A percentile compares a stretch with the other conserved stretches of the same genome.
phyloP scores from a whole-genome alignment of 2,329 filamentous ascomycete species.

The Cercospora nicotianae region DNA sequence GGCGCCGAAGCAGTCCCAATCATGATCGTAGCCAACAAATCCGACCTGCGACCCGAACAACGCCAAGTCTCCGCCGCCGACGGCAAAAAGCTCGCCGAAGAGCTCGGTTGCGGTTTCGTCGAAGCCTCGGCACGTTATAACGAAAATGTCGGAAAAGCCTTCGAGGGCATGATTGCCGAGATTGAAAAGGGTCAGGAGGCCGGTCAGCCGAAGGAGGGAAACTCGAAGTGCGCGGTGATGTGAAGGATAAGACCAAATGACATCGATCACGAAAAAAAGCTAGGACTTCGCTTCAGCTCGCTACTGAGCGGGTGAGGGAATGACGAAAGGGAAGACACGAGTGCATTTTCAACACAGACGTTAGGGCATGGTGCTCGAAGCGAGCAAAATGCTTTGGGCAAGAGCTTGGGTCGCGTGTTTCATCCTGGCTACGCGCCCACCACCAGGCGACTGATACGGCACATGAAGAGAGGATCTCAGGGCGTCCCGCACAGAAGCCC shows the following conservation, averaged over 20 bases:
- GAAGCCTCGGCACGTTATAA: conserved; percentile 94
- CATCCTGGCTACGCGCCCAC: too few relatives aligned
- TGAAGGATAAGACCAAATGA: conserved; percentile 42
- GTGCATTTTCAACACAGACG: neutral
- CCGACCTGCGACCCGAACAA: conserved; percentile 87
- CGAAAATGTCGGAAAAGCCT: conserved; percentile 88
- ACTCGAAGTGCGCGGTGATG: conserved; percentile 84
- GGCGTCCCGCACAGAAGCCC: neutral
- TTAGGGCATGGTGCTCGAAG: neutral
- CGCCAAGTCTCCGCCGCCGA: conserved; percentile 86
- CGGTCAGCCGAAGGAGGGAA: conserved; percentile 76
- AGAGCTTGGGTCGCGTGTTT: too few relatives aligned
- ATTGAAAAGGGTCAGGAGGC: conserved; percentile 88
- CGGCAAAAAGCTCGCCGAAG: conserved; percentile 78
- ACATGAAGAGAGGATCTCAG: neutral
- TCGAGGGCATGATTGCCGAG: conserved; percentile 90
- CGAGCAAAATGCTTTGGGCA: neutral
- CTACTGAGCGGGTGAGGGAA: neutral
- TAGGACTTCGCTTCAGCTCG: neutral
- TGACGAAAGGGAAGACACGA: neutral
- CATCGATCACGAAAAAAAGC: neutral
- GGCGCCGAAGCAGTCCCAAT: conserved; percentile 90
- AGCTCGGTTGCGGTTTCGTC: conserved; percentile 89
- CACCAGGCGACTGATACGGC: too few relatives aligned
- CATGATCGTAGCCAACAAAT: conserved; percentile 96